Conservation (phyloP, 2,329 filamentous ascomycete genomes). For the Harringtonia lauricola region DNA sequence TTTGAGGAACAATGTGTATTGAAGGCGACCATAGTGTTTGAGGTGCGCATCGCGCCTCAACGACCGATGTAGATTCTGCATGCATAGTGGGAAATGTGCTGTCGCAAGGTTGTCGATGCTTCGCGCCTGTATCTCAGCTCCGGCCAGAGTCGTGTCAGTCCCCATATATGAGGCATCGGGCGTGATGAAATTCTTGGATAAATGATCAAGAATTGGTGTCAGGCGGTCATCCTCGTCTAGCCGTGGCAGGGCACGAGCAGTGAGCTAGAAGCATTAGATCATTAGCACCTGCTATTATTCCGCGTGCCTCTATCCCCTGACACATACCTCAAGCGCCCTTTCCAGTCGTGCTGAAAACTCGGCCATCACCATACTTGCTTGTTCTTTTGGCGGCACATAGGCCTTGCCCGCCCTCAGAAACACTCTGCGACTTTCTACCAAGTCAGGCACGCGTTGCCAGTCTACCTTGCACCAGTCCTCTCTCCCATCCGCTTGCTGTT, state of each 20-base stretch:
- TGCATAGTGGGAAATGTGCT: slow-evolving; percentile 81
- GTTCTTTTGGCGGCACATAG: slow-evolving; percentile 79
- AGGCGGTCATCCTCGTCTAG: slow-evolving; percentile 95
- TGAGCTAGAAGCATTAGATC: slow-evolving; percentile 42
- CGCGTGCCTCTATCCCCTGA: not conserved
- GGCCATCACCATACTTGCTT: slow-evolving; percentile 77
- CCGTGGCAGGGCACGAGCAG: slow-evolving; percentile 79
- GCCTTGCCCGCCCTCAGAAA: slow-evolving; percentile 74
- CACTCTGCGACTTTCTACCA: slow-evolving; percentile 71
- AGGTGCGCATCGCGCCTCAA: slow-evolving; percentile 81
- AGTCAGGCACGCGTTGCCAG: slow-evolving; percentile 84
- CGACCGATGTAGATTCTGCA: slow-evolving; percentile 80
- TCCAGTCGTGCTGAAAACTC: slow-evolving; percentile 78
- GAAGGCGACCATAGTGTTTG: slow-evolving; percentile 85
- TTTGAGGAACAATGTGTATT: slow-evolving; percentile 95
- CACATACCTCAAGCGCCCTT: slow-evolving; percentile 64
- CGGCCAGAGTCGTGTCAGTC: slow-evolving; percentile 48
- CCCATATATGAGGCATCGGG: slow-evolving; percentile 74
- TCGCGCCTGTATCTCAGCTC: slow-evolving; percentile 64
- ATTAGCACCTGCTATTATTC: not conserved
- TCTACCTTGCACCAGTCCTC: slow-evolving; percentile 94
- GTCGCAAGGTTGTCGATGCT: slow-evolving; percentile 72
- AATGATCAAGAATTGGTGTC: slow-evolving; percentile 53
- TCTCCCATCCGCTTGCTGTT: slow-evolving; percentile 47
- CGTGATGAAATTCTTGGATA: slow-evolving; percentile 93